Base-by-base conservation (phyloP, 192 early-diverging fungal genomes). In the Entomortierella lignicola region DNA sequence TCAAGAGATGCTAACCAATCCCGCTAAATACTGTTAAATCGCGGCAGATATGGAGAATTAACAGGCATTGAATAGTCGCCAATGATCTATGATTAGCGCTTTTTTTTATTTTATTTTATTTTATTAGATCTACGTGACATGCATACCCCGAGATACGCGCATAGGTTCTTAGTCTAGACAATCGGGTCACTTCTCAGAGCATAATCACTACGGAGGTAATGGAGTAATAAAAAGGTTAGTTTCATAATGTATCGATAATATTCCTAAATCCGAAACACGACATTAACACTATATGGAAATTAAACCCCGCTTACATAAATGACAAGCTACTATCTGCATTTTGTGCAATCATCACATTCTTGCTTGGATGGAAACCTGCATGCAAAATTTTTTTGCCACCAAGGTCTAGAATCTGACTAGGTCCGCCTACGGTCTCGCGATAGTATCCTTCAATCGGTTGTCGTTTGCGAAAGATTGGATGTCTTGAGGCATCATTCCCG, bases 351-450 rank as follows among this genome's bases (percentile, higher is more conserved):
- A 79, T 39, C 6, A 42, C 56, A 48, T 70, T 61, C 63, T 37
- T 52, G 29, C 41, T 70, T 3, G 75, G 75, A 47, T 79, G 75
- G 55, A 79, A 79, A 1, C 30, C 42, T 11, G 68, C 63, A 4
- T 70, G 48, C 5, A 65, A 15, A 3, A 79, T 41, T n/a, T 18
- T 27, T 1, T 52, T 47, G 1, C 68, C 75, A 3, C 67, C 68
- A 17, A 70, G 1, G 0, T 64, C 34, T 30, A 79, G 0, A 23
- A 69, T 55, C 32, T 79, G 75, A n/a, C 34, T 70, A 0, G 75
- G 75, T 18, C 66, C 60, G 0, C 55, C 68, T 8, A 27, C 11
- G 5, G 18, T 13, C 3, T 42, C 8, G 23, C 11, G 21, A 29
- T 39, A 30, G 27, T 37, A 3, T 25, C 21, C 39, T 34, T 31